Base-by-base conservation (phyloP, 192 early-diverging fungal genomes). In the Jimgerdemannia lactiflua region DNA sequence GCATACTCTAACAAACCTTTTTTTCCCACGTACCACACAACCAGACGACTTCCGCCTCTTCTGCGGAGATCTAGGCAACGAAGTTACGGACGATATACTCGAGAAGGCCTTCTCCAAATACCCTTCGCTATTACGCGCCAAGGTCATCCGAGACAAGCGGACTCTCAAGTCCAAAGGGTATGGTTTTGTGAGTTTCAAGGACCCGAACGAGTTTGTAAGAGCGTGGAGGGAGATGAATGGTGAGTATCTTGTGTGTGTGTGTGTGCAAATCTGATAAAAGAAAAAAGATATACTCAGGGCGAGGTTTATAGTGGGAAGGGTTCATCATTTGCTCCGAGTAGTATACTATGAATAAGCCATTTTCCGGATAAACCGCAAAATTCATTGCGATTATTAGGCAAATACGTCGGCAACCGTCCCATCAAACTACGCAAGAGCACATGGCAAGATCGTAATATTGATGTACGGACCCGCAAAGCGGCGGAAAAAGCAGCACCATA, bases 151-250 rank as follows among this genome's bases (percentile, higher is more conserved):
- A 2, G 95, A 99, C 68, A 97, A 96, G 73, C 82, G 89, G 71
- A 92, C 95, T 0, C 85, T 83, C 39, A 99, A 99, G 80, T 91
- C 91, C 44, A 94, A 91, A 73, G 97, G 97, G 18, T 99, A 94
- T 77, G 97, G 97, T 4, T 99, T 99, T 77, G 86, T 98, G 40
- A 95, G 93, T 84, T 97, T 99, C 82, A 90, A 91, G 66, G 91
- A 96, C 76, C 88, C 95, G 17, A 89, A 95, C 79, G 97, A 96
- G 80, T 99, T 95, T 86, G 90, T 96, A 17, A 90, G 89, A 42
- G 97, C 97, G 4, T 93, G 95, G 94, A 92, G 88, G 70, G 96
- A 99, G 85, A 96, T 97, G 91, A 94, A 99, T 80, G 96, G 96
- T 91, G 84, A 76, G 70, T 65, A 29, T 29, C 29, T 29, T 29